Percentiles rank a stretch among this genome's conserved stretches.
Evolutionary conservation across 805 yeast species (phyloP).

Genomic region (Tetrapisispora fleetii): DNA sequence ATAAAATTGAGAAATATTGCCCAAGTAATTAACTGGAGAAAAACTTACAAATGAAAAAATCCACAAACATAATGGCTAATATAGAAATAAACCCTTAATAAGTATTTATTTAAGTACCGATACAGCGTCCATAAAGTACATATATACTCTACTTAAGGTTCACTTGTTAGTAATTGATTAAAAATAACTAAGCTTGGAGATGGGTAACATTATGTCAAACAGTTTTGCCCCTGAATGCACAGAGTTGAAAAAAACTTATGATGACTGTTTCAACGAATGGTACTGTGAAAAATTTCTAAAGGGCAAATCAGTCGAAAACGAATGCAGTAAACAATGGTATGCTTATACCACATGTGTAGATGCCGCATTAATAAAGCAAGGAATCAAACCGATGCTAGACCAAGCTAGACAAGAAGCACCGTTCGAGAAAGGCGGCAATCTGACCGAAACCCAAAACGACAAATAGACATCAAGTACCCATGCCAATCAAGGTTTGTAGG

Average conservation of each 20-base stretch:
- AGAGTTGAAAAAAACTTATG: conserved; percentile 73
- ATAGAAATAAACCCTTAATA: too few species aligned
- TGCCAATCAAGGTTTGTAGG: background rate
- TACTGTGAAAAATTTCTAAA: conserved; percentile 75
- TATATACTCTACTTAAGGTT: too few species aligned
- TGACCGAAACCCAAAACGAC: background rate
- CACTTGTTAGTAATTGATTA: too few species aligned
- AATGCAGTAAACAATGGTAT: conserved; percentile 84
- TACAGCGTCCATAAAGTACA: too few species aligned
- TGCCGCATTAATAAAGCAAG: conserved; percentile 56
- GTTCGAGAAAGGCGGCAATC: conserved; percentile 56
- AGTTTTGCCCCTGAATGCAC: conserved; percentile 98
- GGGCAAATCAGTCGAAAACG: conserved; percentile 53
- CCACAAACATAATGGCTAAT: too few species aligned
- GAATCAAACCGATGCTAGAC: conserved; percentile 73
- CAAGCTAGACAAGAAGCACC: conserved; percentile 89
- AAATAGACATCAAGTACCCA: background rate
- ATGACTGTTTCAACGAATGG: conserved; percentile 91
- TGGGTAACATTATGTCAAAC: conserved; percentile 71
- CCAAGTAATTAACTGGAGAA: too few species aligned
- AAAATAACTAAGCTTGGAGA: conserved; percentile 11
- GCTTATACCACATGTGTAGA: conserved; percentile 84
- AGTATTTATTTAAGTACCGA: too few species aligned
- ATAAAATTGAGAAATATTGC: too few species aligned
- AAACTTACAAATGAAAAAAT: too few species aligned